Evolutionary conservation across 169 alveolate genomes (phyloP).

Genomic region (Cryptosporidium ubiquitum): DNA sequence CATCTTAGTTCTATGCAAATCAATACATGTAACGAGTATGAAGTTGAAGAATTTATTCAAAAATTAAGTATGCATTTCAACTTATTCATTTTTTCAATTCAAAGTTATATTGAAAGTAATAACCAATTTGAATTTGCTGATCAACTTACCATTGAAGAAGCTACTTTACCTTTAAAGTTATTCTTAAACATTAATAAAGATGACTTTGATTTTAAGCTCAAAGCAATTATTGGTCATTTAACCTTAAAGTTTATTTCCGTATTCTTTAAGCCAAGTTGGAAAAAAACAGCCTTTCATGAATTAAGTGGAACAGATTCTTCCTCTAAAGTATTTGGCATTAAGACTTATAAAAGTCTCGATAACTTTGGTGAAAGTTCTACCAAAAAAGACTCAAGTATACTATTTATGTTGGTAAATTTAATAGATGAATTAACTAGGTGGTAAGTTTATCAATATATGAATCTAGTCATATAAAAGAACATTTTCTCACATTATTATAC

Average conservation of each 20-base stretch:
- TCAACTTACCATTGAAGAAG: slow-evolving; percentile 31
- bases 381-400: background rate
- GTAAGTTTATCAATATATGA: background rate
- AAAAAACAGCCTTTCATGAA: background rate
- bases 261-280: background rate
- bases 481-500: background rate
- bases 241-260: background rate
- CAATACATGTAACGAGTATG: background rate
- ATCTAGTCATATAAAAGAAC: background rate
- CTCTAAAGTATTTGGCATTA: background rate
- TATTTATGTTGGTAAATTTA: background rate
- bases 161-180: slow-evolving; percentile 23
- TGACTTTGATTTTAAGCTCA: slow-evolving; percentile 11
- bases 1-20: background rate
- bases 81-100: slow-evolving; percentile 6
- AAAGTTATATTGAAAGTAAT: background rate
- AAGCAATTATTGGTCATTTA: background rate
- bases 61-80: slow-evolving; percentile 8
- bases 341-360: background rate
- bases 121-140: background rate
- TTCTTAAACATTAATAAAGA: slow-evolving; percentile 20
- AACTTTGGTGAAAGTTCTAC: background rate
- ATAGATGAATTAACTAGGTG: slow-evolving; percentile 2
- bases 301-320: background rate
- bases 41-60: slow-evolving; percentile 2